phyloP scores from a whole-genome alignment of 768 basidiomycete genomes.

The Tephrocybe sp. region DNA sequence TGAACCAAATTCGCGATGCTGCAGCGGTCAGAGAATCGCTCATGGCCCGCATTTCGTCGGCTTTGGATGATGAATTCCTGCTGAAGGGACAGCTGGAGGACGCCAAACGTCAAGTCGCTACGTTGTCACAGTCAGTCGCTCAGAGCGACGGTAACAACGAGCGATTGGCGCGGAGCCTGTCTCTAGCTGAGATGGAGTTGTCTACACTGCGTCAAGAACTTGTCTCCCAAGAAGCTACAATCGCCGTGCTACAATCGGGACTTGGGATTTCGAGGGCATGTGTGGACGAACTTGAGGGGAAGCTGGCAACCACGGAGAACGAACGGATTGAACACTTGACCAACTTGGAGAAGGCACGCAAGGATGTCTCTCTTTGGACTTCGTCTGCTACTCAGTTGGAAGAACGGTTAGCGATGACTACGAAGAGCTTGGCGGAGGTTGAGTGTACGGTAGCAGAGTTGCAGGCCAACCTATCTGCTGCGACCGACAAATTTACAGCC shows the following conservation, averaged over 20 bases:
- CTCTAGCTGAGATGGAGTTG: not conserved
- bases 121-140: conserved; percentile 5
- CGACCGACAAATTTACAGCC: conserved; percentile 8
- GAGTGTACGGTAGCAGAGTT: conserved; percentile 6
- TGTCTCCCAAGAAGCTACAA: not conserved
- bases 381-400: conserved; percentile 7
- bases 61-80: conserved; percentile 4
- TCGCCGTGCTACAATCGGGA: conserved; percentile 6
- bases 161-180: conserved; percentile 2
- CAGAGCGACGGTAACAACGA: not conserved
- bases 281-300: conserved; percentile 8
- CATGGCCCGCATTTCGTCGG: conserved; percentile 5
- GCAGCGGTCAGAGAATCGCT: conserved; percentile 7
- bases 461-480: conserved; percentile 5
- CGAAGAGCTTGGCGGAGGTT: conserved; percentile 4
- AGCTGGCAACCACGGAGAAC: conserved; percentile 12
- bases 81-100: conserved; percentile 1
- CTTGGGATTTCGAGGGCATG: conserved; percentile 11
- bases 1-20: conserved; percentile 4
- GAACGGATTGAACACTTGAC: conserved; percentile 8
- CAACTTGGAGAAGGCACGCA: conserved; percentile 11
- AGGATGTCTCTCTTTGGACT: conserved; percentile 4
- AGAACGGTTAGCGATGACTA: conserved; percentile 4
- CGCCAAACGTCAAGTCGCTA: conserved; percentile 4
- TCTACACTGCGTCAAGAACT: not conserved